Base-by-base conservation (phyloP, 352 stramenopile species). In the Globisporangium abappressorium region DNA sequence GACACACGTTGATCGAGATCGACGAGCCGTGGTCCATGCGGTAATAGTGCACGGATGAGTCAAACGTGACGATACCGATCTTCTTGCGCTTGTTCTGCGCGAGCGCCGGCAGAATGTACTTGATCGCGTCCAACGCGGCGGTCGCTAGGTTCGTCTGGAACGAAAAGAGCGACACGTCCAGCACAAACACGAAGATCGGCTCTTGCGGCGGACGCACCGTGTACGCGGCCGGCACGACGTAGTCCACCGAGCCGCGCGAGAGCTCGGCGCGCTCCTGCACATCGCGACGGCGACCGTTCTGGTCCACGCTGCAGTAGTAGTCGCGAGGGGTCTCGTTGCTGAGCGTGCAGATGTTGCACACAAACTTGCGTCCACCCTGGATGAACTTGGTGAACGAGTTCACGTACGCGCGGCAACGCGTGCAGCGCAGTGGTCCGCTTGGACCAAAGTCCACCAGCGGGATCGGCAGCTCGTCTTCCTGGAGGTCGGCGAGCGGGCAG, bases 331-430 rank as follows among this genome's bases (percentile, higher is more conserved):
- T 92, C 65, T 95, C 83, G 72, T 96, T 96, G 67, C 85, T 71
- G 4, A 94, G 80, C 62, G 80, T 76, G 67, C 90, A 97, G 66
- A 97, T 92, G 75, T 97, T 96, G 80, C 90, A 97, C 30, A 93
- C 83, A 68, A 95, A 97, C 69, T 92, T 91, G 68, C 82, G 81
- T 1, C 86, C 89, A 57, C 78, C 84, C 65, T 96, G 80, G 56
- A 93, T 90, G 71, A 94, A 97, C 68, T 91, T 91, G 34, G 85
- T 94, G 67, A 93, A 97, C 34, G 80, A 90, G 69, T 95, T 97
- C 30, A 97, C 86, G 72, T 96, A 97, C 51, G 85, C 89, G 55
- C 76, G 76, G 78, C 90, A 97, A 2, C 88, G 84, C 20, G 82
- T 92, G 78, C 90, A 97, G 53, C 90, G 84, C 26, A 95, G 75